Conservation (phyloP, 192 early-diverging fungal species). For the Linnemannia exigua region DNA sequence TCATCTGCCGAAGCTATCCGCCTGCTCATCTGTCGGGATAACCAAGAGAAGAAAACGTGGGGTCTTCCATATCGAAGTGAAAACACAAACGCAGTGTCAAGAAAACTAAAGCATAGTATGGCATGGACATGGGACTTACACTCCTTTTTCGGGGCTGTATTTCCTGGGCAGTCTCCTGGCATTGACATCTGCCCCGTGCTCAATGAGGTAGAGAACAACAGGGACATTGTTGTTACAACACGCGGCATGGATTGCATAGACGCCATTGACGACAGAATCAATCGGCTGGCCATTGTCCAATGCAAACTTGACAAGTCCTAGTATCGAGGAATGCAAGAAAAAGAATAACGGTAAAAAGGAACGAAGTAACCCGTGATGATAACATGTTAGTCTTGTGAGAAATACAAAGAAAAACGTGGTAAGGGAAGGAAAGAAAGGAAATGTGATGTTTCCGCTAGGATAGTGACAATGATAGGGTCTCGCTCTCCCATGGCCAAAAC, state of each 20-base stretch:
- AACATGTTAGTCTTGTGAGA: not conserved
- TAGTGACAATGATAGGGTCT: not conserved
- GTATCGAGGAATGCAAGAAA: not conserved
- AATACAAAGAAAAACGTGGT: not conserved
- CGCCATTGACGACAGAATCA: conserved; percentile 77
- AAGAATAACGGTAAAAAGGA: not conserved
- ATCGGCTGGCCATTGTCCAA: conserved; percentile 79
- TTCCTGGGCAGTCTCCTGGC: conserved; percentile 60
- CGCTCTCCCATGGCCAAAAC: not conserved
- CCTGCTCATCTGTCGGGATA: not conserved
- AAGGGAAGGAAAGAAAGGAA: not conserved
- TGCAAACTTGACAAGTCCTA: conserved; percentile 76
- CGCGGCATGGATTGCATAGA: conserved; percentile 80
- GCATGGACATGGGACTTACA: conserved; percentile 41
- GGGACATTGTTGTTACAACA: conserved; percentile 73
- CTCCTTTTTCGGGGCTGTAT: conserved; percentile 51
- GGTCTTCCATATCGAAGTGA: not conserved
- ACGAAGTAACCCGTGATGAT: not conserved
- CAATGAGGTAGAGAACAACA: conserved; percentile 77
- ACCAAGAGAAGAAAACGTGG: not conserved
- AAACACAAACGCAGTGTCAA: not conserved
- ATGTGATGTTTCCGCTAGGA: not conserved
- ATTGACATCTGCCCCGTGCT: conserved; percentile 81
- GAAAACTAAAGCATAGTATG: not conserved
- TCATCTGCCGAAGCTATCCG: not conserved